A percentile compares a stretch with the other conserved stretches of the same genome.
Evolutionary conservation across 1,284 basidiomycete genomes (phyloP).

Genomic region (Malassezia japonica): DNA sequence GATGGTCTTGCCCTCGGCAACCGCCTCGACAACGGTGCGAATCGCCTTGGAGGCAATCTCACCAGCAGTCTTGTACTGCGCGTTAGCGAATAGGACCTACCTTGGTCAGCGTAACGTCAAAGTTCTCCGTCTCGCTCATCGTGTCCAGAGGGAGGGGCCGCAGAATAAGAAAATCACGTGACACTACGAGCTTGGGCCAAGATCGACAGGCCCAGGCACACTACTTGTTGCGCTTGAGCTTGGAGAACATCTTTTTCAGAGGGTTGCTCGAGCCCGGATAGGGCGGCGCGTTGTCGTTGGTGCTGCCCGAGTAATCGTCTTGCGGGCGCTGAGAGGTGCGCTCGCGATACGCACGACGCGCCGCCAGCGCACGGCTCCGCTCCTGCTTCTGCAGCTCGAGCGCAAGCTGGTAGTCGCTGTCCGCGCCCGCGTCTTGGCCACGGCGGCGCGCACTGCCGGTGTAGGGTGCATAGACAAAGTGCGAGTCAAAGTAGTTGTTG

Average conservation of each 20-base stretch:
- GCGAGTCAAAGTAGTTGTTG: constrained; percentile 6
- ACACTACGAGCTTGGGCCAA: not conserved
- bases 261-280: too few species aligned
- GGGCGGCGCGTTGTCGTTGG: too few species aligned
- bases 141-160: not conserved
- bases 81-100: not conserved
- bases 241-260: constrained; percentile 4
- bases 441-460: not conserved
- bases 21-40: constrained; percentile 56
- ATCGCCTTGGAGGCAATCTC: constrained; percentile 78
- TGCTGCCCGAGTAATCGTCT: too few species aligned
- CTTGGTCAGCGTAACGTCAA: constrained; percentile 42
- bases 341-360: not conserved
- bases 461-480: constrained; percentile 4
- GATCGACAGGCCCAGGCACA: not conserved
- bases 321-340: too few species aligned
- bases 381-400: constrained; percentile 14
- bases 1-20: constrained; percentile 61
- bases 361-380: constrained; percentile 12
- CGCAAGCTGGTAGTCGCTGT: constrained; percentile 12
- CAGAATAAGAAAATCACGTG: not conserved
- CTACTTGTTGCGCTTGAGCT: constrained; percentile 1
- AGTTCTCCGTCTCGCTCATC: constrained; percentile 26
- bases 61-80: constrained; percentile 64
- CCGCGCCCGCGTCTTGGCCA: not conserved